Evolutionary conservation across 2,329 filamentous ascomycete species (phyloP).

Genomic region (Monosporascus sp.): DNA sequence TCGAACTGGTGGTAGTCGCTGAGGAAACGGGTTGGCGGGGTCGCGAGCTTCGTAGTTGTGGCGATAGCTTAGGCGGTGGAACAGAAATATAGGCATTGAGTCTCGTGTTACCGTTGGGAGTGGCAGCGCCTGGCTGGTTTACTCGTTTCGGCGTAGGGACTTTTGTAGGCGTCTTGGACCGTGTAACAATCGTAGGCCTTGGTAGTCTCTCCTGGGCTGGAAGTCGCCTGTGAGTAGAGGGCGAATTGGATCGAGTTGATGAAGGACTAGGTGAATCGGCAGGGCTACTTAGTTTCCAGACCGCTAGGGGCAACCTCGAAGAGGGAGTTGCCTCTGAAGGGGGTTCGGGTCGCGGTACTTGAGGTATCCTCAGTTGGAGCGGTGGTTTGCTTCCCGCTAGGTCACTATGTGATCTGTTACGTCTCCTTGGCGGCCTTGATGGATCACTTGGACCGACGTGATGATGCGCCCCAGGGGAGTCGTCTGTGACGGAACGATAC

Average conservation of each 20-base stretch:
- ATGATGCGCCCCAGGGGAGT: slow-evolving; percentile 9
- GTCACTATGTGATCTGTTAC: slow-evolving; percentile 57
- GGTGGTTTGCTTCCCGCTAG: slow-evolving; percentile 36
- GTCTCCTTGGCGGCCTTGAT: slow-evolving; percentile 33
- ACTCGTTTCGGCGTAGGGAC: slow-evolving; percentile 32
- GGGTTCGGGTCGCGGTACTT: slow-evolving; percentile 28
- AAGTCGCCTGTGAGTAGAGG: slow-evolving; percentile 40
- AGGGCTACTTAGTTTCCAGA: slow-evolving; percentile 39
- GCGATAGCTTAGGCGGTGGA: slow-evolving; percentile 68
- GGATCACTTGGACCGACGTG: slow-evolving; percentile 13
- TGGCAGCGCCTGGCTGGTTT: slow-evolving; percentile 36
- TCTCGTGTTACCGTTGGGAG: slow-evolving; percentile 49
- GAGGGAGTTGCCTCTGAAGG: slow-evolving; percentile 24
- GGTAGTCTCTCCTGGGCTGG: slow-evolving; percentile 37
- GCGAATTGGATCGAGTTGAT: slow-evolving; percentile 54
- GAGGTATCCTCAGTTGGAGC: slow-evolving; percentile 28
- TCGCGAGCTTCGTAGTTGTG: slow-evolving; percentile 73
- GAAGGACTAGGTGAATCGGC: slow-evolving; percentile 43
- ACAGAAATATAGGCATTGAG: slow-evolving; percentile 71
- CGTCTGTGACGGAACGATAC: slow-evolving; percentile 22
- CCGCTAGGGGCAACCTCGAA: slow-evolving; percentile 43
- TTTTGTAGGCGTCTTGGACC: slow-evolving; percentile 41
- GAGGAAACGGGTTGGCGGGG: slow-evolving; percentile 75
- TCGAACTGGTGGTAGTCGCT: slow-evolving; percentile 67
- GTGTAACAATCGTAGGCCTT: slow-evolving; percentile 26